phyloP scores from a whole-genome alignment of 345 rosid genomes.

The Rhodamnia rubescens region DNA sequence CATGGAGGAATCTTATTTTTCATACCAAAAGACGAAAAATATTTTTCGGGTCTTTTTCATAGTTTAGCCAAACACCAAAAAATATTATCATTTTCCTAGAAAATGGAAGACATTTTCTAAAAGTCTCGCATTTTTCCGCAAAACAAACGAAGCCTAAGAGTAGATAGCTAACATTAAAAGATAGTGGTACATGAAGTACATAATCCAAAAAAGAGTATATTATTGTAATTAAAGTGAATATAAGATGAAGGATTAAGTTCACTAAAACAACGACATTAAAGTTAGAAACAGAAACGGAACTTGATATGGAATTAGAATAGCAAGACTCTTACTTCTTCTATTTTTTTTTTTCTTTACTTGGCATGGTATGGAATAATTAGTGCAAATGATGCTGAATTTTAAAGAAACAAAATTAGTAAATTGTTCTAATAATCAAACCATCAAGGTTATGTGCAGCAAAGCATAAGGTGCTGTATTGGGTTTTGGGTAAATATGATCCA shows the following conservation, averaged over 20 bases:
- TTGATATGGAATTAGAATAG: neutral
- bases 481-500: no score
- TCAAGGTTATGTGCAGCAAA: neutral
- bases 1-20: no score
- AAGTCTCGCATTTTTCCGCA: accelerated
- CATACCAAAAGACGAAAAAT: no score
- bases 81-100: no score
- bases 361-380: neutral
- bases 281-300: neutral
- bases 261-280: no score
- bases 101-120: no score
- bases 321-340: neutral
- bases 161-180: no score
- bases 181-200: neutral
- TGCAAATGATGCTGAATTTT: neutral
- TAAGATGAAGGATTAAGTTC: neutral
- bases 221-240: neutral
- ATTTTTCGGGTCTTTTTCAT: no score
- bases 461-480: no score
- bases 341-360: no score
- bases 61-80: no score
- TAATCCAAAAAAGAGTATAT: neutral
- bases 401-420: neutral
- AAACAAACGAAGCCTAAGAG: no score
- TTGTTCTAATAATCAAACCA: neutral